Base-by-base conservation (phyloP, 805 yeast species). In the Teunomyces gatunensis region DNA sequence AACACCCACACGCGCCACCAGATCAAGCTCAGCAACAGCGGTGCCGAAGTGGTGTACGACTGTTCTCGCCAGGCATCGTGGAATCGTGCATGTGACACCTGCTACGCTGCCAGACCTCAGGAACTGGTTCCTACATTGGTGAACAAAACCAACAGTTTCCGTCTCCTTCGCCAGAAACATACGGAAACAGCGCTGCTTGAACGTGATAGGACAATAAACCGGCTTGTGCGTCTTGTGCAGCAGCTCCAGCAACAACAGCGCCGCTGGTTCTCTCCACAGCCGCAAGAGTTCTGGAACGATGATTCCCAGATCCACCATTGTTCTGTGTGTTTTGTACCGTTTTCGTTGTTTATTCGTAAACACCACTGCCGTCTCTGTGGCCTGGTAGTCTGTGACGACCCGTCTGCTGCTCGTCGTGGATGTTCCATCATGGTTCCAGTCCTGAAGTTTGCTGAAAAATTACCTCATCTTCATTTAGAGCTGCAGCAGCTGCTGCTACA, bases 291-390 rank as follows among this genome's bases (percentile, higher is more conserved):
- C 11, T 92, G 98, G 98, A 80, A 79, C 49, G 50, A 50, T 40
- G 73, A 69, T 49, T 39, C 49, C 9, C 77, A 57, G 3, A 75
- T 76, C 0, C 55, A 68, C 0, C 67, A 71, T 46, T 92, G 99
- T 61, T 71, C 77, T 6, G 68, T 87, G 6, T 92, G 99, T 57
- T 63, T 69, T 11, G 69, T 73, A 10, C 57, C 59, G 27, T 94
- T 89, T 62, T 71, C 77, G 9, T 66, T 86, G 39, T 60, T 81
- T 0, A 55, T 78, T 20, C 69, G 97, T 44, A 88, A 85, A 54
- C 98, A 94, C 61, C 99, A 92, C 63, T 94, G 99, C 64, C 71
- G 98, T 32, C 64, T 90, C 21, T 92, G 99, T 69, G 98, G 98
- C 0, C 59, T 65, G 23, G 80, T 87, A 1, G 88, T 89, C 0